A percentile compares a stretch with the other conserved stretches of the same genome.
Conservation (phyloP, 345 rosid genomes). For the Eucalyptus coolabah region DNA sequence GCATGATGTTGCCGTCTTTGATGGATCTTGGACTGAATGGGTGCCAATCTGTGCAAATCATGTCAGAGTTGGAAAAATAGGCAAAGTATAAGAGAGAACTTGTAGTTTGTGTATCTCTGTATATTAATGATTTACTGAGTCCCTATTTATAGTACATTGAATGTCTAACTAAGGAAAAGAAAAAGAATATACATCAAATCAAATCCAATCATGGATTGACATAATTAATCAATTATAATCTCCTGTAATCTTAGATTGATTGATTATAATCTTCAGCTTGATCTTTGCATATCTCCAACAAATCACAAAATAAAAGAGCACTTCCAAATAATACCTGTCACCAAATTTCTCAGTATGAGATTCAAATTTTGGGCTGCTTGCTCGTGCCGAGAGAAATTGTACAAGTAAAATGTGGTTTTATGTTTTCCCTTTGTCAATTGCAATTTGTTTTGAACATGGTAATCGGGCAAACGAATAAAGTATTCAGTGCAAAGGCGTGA, state of each 20-base stretch:
- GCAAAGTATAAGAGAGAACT: too few relatives aligned
- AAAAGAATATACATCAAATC: too few relatives aligned
- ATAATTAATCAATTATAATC: too few relatives aligned
- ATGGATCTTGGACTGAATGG: slow-evolving; percentile 99
- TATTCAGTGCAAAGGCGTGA: neutral
- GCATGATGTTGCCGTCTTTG: slow-evolving; percentile 69
- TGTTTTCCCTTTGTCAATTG: neutral
- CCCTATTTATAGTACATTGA: too few relatives aligned
- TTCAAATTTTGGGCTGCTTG: neutral
- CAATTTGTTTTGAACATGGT: neutral
- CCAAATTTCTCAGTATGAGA: neutral
- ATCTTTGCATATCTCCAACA: neutral
- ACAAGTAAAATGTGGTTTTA: neutral
- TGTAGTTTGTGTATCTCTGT: too few relatives aligned
- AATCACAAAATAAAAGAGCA: neutral
- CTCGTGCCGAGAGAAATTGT: neutral
- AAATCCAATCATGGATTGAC: too few relatives aligned
- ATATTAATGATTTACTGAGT: too few relatives aligned
- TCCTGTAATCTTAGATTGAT: too few relatives aligned
- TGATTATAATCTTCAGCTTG: too few relatives aligned
- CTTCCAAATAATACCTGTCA: neutral
- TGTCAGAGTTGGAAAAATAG: too few relatives aligned
- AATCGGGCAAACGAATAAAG: neutral
- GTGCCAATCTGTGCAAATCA: slow-evolving; percentile 34
- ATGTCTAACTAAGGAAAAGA: too few relatives aligned